phyloP scores from a whole-genome alignment of 2,329 filamentous ascomycete genomes.

The Lachnum nothofagi region DNA sequence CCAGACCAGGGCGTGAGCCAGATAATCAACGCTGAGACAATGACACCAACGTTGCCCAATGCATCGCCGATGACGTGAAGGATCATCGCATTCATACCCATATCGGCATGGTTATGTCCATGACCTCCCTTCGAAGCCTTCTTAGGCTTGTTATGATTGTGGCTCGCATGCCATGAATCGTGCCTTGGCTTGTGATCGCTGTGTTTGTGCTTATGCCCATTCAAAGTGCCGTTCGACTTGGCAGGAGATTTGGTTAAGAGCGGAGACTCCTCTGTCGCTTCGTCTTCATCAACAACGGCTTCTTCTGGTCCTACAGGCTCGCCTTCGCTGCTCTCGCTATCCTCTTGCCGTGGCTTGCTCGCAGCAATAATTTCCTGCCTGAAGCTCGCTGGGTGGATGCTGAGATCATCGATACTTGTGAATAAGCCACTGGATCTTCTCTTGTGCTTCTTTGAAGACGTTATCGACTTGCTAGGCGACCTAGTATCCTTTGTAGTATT shows the following conservation, averaged over 20 bases:
- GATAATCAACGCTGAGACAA: conserved; percentile 77
- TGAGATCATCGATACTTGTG: conserved; percentile 63
- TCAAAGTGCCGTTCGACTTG: conserved; percentile 16
- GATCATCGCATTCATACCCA: conserved; percentile 90
- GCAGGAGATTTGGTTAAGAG: conserved; percentile 20
- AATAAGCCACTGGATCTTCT: conserved; percentile 45
- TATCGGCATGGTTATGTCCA: conserved; percentile 75
- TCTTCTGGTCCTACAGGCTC: conserved; percentile 34
- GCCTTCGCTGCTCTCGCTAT: conserved; percentile 40
- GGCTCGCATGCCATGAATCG: conserved; percentile 54
- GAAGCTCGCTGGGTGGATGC: conserved; percentile 84
- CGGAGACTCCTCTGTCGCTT: conserved; percentile 34
- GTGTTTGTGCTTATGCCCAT: conserved; percentile 21
- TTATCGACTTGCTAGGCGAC: conserved; percentile 13
- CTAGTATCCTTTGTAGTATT: conserved; percentile 20
- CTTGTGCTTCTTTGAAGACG: conserved; percentile 21
- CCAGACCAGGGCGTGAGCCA: conserved; percentile 81
- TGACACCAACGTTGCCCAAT: conserved; percentile 81
- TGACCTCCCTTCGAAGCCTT: conserved; percentile 57
- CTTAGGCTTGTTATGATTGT: conserved; percentile 76
- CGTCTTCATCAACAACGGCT: conserved; percentile 28
- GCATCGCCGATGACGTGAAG: conserved; percentile 76
- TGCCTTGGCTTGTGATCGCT: conserved; percentile 13
- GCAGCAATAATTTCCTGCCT: conserved; percentile 87
- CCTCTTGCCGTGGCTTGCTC: conserved; percentile 57